phyloP scores from a whole-genome alignment of 176 grass and related monocot genomes.

The Alopecurus myosuroides region DNA sequence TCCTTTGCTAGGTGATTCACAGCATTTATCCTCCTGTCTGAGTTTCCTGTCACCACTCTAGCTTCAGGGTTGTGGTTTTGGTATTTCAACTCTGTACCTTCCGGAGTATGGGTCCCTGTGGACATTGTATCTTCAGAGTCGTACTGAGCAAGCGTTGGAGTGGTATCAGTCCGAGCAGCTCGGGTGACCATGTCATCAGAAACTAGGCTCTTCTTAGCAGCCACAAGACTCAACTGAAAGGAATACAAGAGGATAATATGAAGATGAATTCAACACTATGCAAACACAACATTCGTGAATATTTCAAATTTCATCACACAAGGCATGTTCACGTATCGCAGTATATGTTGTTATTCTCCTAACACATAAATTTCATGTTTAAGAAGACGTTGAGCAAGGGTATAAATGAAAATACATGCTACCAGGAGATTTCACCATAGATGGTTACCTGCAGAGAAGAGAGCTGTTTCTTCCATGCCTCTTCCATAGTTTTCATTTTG shows the following conservation, averaged over 20 bases:
- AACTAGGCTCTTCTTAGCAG: conserved; percentile 72
- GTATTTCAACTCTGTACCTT: conserved; percentile 35
- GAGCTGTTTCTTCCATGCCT: conserved; percentile 82
- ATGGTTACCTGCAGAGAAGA: conserved; percentile 79
- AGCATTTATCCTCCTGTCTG: conserved; percentile 34
- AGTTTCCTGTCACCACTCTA: conserved; percentile 32
- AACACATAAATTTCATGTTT: conserved; percentile 15
- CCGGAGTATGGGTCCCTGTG: conserved; percentile 51
- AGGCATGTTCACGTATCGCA: background rate
- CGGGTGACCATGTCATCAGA: conserved; percentile 34
- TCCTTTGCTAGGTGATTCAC: conserved; percentile 72
- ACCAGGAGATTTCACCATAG: background rate
- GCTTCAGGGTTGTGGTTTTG: conserved; percentile 30
- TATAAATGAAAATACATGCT: background rate
- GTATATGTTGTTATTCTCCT: background rate
- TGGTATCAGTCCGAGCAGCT: conserved; percentile 26
- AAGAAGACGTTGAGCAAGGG: background rate
- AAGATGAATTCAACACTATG: background rate
- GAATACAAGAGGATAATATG: conserved; percentile 22
- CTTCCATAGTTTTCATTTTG: conserved; percentile 95
- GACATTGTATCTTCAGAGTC: conserved; percentile 71
- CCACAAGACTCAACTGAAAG: conserved; percentile 69
- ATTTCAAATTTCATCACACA: background rate
- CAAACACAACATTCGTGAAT: background rate
- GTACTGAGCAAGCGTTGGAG: conserved; percentile 37